Base-by-base conservation (phyloP, 768 basidiomycete species). In the Suillus decipiens region DNA sequence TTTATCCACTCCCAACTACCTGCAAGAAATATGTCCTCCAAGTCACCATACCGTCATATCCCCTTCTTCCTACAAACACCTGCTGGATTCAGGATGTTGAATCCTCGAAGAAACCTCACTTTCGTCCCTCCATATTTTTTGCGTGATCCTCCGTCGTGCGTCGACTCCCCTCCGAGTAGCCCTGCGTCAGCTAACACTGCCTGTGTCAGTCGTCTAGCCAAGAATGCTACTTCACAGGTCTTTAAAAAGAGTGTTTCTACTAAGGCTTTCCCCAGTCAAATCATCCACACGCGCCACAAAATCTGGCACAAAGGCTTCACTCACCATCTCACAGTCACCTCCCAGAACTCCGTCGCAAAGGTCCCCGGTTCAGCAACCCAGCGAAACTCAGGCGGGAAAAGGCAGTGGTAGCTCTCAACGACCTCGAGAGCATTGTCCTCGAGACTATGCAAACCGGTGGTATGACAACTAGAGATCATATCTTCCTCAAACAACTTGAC, bases 51-150 rank as follows among this genome's bases (percentile, higher is more conserved):
- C 31, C 34, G 64, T 53, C 72, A 64, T 37, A 19, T 67, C 45
- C 42, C 69, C n/a, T 67, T 53, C 19, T 54, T 53, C 37, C 14
- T 42, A 11, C 59, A 65, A 43, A 50, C 53, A 45, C 60, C 73
- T 72, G 68, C 75, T 66, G 72, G 73, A 14, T 31, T 69, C 71
- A 74, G 72, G 69, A 41, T 71, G 36, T 39, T 47, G 15, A 63
- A 70, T 51, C 64, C 62, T 42, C 41, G 37, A 61, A 62, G 28
- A 45, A 62, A 17, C 66, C 56, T 31, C 68, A 56, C 64, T 70
- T 75, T 57, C 39, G 17, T 41, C 39, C 17, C 10, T 41, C 6
- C 9, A 57, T 57, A n/a, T 57, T 41, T 41, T 41, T 57, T 39
- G 24, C 28, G 63, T 47, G 7, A 51, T 33, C 47, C 63, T 57